These are phyloP conservation scores for Brassica balearica DNA, from an alignment of 441 rosid genomes.

Conservation along the genomic window DNA sequence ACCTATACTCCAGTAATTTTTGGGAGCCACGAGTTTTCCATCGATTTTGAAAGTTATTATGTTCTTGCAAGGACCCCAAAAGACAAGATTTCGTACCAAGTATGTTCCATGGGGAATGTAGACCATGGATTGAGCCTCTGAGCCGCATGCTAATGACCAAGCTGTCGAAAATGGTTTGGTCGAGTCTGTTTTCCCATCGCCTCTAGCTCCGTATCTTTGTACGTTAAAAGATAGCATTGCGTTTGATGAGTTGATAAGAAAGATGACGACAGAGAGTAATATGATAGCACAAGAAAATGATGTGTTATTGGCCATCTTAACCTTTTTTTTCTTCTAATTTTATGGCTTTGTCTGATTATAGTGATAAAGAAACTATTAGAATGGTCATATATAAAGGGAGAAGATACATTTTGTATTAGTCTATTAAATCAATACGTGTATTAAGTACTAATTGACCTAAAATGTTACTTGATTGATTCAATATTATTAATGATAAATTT, in stretches of 20 bases:
- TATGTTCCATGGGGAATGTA: constrained; percentile 57
- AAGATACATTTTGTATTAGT: neutral
- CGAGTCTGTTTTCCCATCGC: constrained; percentile 61
- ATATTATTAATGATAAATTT: constrained; percentile 6
- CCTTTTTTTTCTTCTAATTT: neutral
- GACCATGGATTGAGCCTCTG: constrained; percentile 50
- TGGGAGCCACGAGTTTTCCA: constrained; percentile 63
- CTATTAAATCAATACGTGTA: constrained; percentile 28
- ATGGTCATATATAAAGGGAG: constrained; percentile 12
- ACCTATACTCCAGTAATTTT: constrained; percentile 49
- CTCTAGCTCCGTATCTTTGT: constrained; percentile 58
- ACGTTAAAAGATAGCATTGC: constrained; percentile 53
- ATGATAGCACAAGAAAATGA: constrained; percentile 16
- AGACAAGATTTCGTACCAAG: constrained; percentile 46
- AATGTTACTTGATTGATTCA: constrained; percentile 36
- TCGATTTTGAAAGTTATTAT: constrained; percentile 49
- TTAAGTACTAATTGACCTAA: constrained; percentile 32
- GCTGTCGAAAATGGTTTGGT: constrained; percentile 56
- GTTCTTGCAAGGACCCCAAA: constrained; percentile 67
- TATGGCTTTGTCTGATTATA: constrained; percentile 20
- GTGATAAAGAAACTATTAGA: constrained; percentile 14
- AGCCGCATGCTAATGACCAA: constrained; percentile 61
- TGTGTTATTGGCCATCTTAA: constrained; percentile 34
- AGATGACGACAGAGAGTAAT: constrained; percentile 19
- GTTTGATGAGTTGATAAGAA: constrained; percentile 30